phyloP scores from a whole-genome alignment of 768 basidiomycete genomes.

The Suillus spraguei region DNA sequence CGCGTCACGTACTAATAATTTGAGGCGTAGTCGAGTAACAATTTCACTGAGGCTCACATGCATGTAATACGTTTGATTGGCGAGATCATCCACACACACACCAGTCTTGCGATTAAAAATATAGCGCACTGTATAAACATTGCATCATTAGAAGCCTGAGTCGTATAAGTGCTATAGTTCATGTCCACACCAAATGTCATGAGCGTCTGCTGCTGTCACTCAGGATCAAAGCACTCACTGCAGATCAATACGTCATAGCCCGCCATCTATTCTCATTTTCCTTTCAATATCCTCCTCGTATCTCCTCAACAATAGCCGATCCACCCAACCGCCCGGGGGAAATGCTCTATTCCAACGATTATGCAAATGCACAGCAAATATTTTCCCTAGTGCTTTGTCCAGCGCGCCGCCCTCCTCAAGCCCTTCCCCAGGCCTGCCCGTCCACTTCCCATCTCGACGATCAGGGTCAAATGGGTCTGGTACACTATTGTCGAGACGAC shows the following conservation, averaged over 20 bases:
- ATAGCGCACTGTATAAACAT: neutral
- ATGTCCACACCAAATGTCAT: neutral
- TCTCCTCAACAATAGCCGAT: conserved; percentile 67
- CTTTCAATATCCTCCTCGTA: conserved; percentile 48
- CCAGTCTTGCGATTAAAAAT: neutral
- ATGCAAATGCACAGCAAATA: conserved; percentile 92
- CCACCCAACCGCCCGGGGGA: conserved; percentile 85
- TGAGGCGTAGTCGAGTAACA: neutral
- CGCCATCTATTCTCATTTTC: neutral
- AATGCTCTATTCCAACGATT: conserved; percentile 95
- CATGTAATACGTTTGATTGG: neutral
- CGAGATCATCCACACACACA: neutral
- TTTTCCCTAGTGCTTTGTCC: conserved; percentile 61
- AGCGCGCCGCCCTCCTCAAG: conserved; percentile 63
- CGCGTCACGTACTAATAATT: neutral
- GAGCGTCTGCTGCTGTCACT: neutral
- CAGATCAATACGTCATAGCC: conserved; percentile 2
- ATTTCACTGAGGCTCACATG: neutral
- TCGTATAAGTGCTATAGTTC: neutral
- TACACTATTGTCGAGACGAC: conserved; percentile 86
- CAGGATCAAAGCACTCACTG: neutral
- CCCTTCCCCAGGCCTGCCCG: conserved; percentile 51
- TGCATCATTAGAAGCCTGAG: neutral
- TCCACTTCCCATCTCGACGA: conserved; percentile 61
- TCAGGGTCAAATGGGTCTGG: conserved; percentile 85